Base-by-base conservation (phyloP, 2,329 filamentous ascomycete genomes). In the Ascocoryne sarcoides region DNA sequence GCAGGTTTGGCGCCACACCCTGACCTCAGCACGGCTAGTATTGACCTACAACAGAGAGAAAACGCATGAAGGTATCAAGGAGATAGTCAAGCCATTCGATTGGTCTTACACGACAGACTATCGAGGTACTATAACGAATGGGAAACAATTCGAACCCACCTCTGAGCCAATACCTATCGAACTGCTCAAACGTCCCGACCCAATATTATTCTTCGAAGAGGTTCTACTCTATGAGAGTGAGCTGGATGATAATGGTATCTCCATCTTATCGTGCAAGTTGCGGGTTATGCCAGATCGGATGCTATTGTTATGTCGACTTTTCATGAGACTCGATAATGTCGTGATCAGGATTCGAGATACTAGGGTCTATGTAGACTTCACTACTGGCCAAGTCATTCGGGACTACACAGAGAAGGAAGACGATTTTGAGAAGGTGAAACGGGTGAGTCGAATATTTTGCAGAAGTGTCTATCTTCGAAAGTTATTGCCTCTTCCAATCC, bases 51-150 rank as follows among this genome's bases (percentile, higher is more conserved):
- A 71, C 43, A 87, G 88, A 61, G 79, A 82, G 61, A 84, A 84
- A 54, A 82, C 84, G 36, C 84, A 88, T 49, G 76, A 83, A 54
- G 85, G 83, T 41, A 95, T 98, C 60, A 87, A 86, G 59, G 87
- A 95, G 59, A 82, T 95, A 18, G 86, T 98, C 40, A 89, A 89
- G 66, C 89, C 90, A 3, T 98, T 93, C 61, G 92, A 98, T 66
- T 98, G 92, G 92, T 95, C 87, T 47, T 98, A 96, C 65, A 92
- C 80, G 50, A 95, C 90, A 26, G 74, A 81, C 51, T 98, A 95
- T 64, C 74, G 73, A 42, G 92, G 92, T 37, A 86, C 82, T 3
- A 64, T 82, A 30, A 65, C 45, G 38, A 55, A 43, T 2, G 55
- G 53, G 7, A 60, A 55, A 37, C 32, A 32, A 17, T 59, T 59